phyloP scores from a whole-genome alignment of 805 yeast species.

The Ogataea ramenticola region DNA sequence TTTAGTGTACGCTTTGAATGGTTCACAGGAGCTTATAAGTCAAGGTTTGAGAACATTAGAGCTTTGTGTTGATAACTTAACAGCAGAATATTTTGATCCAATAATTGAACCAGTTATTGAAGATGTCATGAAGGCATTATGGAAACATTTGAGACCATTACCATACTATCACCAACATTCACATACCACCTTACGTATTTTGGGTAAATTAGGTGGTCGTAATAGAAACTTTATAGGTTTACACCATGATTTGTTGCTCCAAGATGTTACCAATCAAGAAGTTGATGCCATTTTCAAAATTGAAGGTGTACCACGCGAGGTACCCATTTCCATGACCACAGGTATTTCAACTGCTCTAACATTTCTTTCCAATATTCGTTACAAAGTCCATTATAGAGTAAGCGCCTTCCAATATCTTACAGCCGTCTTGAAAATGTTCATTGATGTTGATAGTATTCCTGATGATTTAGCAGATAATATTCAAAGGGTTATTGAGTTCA shows the following conservation, averaged over 20 bases:
- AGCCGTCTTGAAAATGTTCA: slow-evolving; percentile 57
- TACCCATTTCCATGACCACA: slow-evolving; percentile 75
- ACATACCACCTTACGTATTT: slow-evolving; percentile 85
- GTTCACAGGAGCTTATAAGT: slow-evolving; percentile 83
- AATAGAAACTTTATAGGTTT: slow-evolving; percentile 80
- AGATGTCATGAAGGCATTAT: slow-evolving; percentile 87
- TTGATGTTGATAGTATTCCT: slow-evolving; percentile 49
- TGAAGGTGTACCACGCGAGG: slow-evolving; percentile 55
- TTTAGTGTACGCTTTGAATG: slow-evolving; percentile 81
- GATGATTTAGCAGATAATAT: slow-evolving; percentile 36
- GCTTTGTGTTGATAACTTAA: slow-evolving; percentile 89
- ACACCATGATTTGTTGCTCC: slow-evolving; percentile 55
- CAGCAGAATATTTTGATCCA: slow-evolving; percentile 96
- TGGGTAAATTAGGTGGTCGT: slow-evolving; percentile 95
- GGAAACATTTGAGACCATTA: slow-evolving; percentile 84
- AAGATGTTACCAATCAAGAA: slow-evolving; percentile 52
- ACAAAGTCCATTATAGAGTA: slow-evolving; percentile 58
- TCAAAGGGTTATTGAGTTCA: slow-evolving; percentile 39
- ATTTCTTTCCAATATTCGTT: slow-evolving; percentile 60
- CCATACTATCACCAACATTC: slow-evolving; percentile 95
- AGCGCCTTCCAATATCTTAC: slow-evolving; percentile 73
- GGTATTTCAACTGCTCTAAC: slow-evolving; percentile 75
- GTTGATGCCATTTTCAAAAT: slow-evolving; percentile 61
- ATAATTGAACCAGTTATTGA: slow-evolving; percentile 93
- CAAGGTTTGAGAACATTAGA: slow-evolving; percentile 95